Percentiles rank a stretch among this genome's conserved stretches.
These are phyloP conservation scores for Solanum hybrid DNA, from an alignment of 305 asterid species.

Conservation along the genomic window DNA sequence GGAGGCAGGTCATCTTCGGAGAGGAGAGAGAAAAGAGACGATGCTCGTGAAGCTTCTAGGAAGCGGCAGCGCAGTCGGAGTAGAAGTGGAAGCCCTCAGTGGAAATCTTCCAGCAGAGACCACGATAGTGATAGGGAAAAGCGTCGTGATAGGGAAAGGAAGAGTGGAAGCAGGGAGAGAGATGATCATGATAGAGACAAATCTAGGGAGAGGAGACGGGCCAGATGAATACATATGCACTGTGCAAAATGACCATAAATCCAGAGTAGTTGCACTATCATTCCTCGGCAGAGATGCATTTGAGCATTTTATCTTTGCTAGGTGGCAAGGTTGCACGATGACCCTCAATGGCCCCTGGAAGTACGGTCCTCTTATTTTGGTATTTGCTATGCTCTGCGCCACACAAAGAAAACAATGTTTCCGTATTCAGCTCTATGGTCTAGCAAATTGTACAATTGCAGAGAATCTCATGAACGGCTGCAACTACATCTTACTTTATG, in stretches of 20 bases:
- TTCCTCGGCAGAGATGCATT: background rate
- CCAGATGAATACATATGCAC: background rate
- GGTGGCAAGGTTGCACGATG: background rate
- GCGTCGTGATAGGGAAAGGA: constrained; percentile 44
- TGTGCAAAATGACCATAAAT: background rate
- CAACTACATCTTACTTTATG: background rate
- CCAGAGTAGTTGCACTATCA: background rate
- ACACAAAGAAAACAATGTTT: background rate
- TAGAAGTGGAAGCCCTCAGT: constrained; percentile 64
- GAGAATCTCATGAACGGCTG: background rate
- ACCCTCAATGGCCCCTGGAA: background rate
- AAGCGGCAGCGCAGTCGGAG: constrained; percentile 70
- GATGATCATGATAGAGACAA: constrained; percentile 36
- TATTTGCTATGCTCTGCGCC: background rate
- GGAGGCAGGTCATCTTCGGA: constrained; percentile 48
- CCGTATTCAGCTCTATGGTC: background rate
- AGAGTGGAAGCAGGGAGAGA: constrained; percentile 45
- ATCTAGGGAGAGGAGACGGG: constrained; percentile 28
- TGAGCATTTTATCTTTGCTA: background rate
- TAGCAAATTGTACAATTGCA: constrained; percentile 4
- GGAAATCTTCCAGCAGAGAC: constrained; percentile 47
- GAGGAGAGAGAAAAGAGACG: constrained; percentile 46
- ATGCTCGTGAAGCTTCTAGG: constrained; percentile 44
- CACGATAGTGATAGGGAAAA: constrained; percentile 47
- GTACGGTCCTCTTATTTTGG: background rate